These are phyloP conservation scores for Epichloe hybrida DNA, from an alignment of 2,329 filamentous ascomycete genomes.

Conservation along the genomic window DNA sequence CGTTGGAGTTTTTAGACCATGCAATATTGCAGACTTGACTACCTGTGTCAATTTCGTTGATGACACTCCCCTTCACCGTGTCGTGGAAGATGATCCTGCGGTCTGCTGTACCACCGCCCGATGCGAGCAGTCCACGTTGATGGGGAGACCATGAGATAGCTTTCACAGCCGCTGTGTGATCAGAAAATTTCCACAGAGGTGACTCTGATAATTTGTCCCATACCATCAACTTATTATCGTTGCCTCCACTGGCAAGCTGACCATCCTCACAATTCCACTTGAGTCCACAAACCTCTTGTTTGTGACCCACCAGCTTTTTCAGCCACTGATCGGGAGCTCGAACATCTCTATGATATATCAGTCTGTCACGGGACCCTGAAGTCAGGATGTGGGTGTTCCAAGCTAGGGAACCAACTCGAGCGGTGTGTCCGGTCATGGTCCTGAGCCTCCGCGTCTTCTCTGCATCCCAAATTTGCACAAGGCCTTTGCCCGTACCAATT, in stretches of 20 bases:
- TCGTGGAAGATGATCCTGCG: constrained; percentile 97
- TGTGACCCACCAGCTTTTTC: constrained; percentile 78
- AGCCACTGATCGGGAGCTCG: constrained; percentile 84
- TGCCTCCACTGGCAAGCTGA: constrained; percentile 87
- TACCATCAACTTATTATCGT: constrained; percentile 97
- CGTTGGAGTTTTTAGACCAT: constrained; percentile 95
- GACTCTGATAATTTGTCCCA: constrained; percentile 95
- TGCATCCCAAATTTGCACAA: constrained; percentile 97
- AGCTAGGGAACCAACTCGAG: constrained; percentile 80
- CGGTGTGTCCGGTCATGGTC: constrained; percentile 95
- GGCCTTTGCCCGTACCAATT: constrained; percentile 85
- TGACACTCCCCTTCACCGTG: constrained; percentile 60
- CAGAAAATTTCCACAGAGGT: constrained; percentile 84
- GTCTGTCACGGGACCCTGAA: constrained; percentile 82
- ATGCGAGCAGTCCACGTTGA: constrained; percentile 85
- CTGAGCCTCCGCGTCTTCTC: constrained; percentile 71
- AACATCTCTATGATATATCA: constrained; percentile 93
- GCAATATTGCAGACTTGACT: constrained; percentile 98
- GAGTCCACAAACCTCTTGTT: constrained; percentile 93
- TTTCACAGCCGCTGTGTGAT: constrained; percentile 92
- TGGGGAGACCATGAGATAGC: constrained; percentile 97
- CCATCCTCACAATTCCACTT: constrained; percentile 96
- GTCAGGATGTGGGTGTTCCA: constrained; percentile 98
- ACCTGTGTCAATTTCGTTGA: constrained; percentile 88
- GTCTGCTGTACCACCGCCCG: constrained; percentile 89